phyloP scores from a whole-genome alignment of 306 rosid genomes.

The Biancaea sappan region DNA sequence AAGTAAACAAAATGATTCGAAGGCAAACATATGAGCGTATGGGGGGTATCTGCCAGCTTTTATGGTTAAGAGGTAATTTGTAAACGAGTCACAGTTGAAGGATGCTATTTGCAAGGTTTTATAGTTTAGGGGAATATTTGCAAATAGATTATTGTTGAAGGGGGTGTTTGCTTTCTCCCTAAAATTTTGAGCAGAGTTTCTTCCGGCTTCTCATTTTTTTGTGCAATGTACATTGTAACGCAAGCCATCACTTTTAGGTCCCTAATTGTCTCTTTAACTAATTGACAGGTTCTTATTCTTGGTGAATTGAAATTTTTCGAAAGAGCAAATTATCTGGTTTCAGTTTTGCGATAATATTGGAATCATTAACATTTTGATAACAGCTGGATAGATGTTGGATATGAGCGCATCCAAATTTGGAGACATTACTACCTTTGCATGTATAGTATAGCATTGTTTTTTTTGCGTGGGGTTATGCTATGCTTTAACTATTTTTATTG shows the following conservation, averaged over 20 bases:
- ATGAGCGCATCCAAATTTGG: constrained; percentile 28
- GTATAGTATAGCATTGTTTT: constrained; percentile 22
- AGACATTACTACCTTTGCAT: constrained; percentile 30
- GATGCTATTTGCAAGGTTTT: too few relatives aligned
- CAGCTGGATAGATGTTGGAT: constrained; percentile 27
- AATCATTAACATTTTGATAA: constrained; percentile 18
- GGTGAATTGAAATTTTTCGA: background rate
- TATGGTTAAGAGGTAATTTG: too few relatives aligned
- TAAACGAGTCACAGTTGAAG: too few relatives aligned
- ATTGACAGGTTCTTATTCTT: constrained; percentile 31
- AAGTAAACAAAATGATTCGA: too few relatives aligned
- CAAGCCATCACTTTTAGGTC: constrained; percentile 5
- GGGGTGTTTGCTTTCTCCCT: too few relatives aligned
- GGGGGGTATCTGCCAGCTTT: too few relatives aligned
- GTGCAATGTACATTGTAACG: constrained; percentile 11
- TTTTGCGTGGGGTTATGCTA: constrained; percentile 18
- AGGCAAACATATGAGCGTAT: too few relatives aligned
- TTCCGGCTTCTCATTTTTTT: constrained; percentile 12
- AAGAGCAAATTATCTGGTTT: constrained; percentile 12
- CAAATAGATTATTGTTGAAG: too few relatives aligned
- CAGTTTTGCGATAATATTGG: constrained; percentile 22
- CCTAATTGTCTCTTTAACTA: constrained; percentile 24
- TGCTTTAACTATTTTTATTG: constrained; percentile 35
- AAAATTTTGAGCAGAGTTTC: background rate
- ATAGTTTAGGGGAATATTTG: too few relatives aligned